These are phyloP conservation scores for Umbelopsis sp. DNA, from an alignment of 192 early-diverging fungal genomes.

Conservation along the genomic window DNA sequence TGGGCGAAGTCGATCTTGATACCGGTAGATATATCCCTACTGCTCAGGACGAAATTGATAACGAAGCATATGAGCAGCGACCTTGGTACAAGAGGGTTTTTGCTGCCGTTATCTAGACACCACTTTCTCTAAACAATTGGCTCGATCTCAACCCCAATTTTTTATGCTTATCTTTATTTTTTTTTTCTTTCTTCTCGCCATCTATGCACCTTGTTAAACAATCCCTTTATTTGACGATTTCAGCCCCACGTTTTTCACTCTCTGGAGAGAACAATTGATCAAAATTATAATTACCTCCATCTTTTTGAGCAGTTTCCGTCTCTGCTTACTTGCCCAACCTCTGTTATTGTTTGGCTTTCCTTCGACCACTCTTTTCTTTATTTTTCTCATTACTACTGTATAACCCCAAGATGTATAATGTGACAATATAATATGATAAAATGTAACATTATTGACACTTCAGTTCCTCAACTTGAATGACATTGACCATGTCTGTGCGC, in stretches of 20 bases:
- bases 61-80: not conserved
- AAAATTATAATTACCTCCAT: not conserved
- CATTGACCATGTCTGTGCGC: not conserved
- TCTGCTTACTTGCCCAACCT: not conserved
- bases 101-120: not conserved
- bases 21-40: slow-evolving; percentile 43
- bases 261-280: not conserved
- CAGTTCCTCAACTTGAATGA: not conserved
- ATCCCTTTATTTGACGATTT: no score
- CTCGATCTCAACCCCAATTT: not conserved
- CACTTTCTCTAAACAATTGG: no score
- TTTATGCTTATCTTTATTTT: not conserved
- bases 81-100: slow-evolving; percentile 20
- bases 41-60: slow-evolving; percentile 21
- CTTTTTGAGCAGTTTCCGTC: not conserved
- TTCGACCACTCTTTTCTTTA: not conserved
- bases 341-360: no score
- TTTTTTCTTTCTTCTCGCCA: not conserved
- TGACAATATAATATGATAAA: not conserved
- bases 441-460: not conserved
- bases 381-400: not conserved
- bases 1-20: slow-evolving; percentile 64
- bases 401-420: not conserved
- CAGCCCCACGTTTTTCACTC: not conserved
- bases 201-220: not conserved